phyloP scores from a whole-genome alignment of 495 filamentous ascomycete species.

The Opeltia flavorubescens region DNA sequence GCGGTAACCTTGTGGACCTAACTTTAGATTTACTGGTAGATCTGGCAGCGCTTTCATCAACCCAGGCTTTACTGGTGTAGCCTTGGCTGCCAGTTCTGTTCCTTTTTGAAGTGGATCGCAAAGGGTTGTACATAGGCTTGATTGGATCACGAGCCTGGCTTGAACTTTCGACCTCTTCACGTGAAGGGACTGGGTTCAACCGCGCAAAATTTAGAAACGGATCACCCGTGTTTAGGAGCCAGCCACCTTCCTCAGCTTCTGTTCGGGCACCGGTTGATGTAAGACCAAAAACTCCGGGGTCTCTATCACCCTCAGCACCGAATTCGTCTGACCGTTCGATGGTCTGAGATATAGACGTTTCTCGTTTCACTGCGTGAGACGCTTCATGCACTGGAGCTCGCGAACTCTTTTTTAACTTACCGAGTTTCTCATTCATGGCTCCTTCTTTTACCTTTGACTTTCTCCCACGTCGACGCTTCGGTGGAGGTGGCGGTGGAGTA shows the following conservation, averaged over 20 bases:
- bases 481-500: conserved; percentile 28
- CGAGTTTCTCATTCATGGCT: conserved; percentile 6
- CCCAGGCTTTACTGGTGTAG: not conserved
- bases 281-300: not conserved
- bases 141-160: not conserved
- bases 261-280: not conserved
- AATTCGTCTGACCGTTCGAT: not conserved
- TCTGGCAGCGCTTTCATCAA: not conserved
- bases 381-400: not conserved
- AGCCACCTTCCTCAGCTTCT: not conserved
- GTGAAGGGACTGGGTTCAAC: not conserved
- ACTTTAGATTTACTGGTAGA: not conserved
- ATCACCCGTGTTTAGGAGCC: not conserved
- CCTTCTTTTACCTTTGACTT: conserved; percentile 2
- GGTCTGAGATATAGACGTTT: not conserved
- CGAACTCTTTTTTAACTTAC: not conserved
- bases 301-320: not conserved
- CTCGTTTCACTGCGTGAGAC: not conserved
- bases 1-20: not conserved
- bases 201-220: not conserved
- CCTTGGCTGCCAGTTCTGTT: not conserved
- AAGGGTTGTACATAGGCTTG: not conserved
- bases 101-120: not conserved
- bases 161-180: not conserved
- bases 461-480: conserved; percentile 16